Conservation (phyloP, 2,329 filamentous ascomycete genomes). For the Aspergillus chevalieri region DNA sequence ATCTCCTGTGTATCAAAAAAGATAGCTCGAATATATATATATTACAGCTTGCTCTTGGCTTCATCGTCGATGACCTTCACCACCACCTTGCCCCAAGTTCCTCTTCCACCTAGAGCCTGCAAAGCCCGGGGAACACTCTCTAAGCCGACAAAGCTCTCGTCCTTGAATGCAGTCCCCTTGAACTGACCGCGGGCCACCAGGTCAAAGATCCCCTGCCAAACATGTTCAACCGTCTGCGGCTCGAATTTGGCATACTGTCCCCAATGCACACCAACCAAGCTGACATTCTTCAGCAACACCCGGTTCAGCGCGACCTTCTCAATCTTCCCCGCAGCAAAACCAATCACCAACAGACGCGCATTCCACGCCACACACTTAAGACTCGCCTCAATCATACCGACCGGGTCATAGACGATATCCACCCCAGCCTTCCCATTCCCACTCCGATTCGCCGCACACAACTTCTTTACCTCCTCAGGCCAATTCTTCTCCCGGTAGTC, state of each 20-base stretch:
- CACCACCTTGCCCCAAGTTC: slow-evolving; percentile 95
- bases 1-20: not conserved
- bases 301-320: slow-evolving; percentile 92
- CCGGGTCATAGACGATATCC: slow-evolving; percentile 92
- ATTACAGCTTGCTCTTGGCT: slow-evolving; percentile 42
- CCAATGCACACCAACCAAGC: slow-evolving; percentile 86
- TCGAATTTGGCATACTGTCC: slow-evolving; percentile 74
- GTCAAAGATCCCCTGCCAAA: slow-evolving; percentile 78
- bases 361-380: slow-evolving; percentile 95
- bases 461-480: slow-evolving; percentile 64
- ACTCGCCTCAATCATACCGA: slow-evolving; percentile 78
- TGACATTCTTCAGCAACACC: slow-evolving; percentile 88
- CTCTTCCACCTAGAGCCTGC: slow-evolving; percentile 68
- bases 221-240: slow-evolving; percentile 59
- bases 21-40: not conserved
- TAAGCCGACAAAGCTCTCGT: slow-evolving; percentile 74
- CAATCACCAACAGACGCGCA: slow-evolving; percentile 77
- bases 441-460: slow-evolving; percentile 51
- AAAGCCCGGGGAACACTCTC: slow-evolving; percentile 73
- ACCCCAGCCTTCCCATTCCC: slow-evolving; percentile 64
- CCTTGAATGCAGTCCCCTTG: slow-evolving; percentile 72
- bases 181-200: slow-evolving; percentile 75
- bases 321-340: slow-evolving; percentile 79
- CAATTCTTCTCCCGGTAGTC: slow-evolving; percentile 70
- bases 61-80: slow-evolving; percentile 74